These are phyloP conservation scores for Primulina tabacum DNA, from an alignment of 257 asterid genomes.

Conservation along the genomic window DNA sequence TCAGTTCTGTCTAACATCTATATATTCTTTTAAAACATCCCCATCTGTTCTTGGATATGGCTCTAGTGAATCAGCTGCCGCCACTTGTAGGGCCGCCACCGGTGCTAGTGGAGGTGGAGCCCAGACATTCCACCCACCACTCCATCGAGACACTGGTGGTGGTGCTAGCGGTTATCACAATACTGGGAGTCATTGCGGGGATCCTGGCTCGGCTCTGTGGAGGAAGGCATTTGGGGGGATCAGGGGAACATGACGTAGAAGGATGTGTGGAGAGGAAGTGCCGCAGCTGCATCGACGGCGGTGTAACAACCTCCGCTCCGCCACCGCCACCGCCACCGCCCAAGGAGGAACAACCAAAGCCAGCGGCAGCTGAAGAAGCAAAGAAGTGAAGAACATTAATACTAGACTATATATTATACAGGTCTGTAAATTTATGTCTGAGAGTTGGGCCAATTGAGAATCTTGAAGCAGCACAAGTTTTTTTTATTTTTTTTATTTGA, in stretches of 20 bases:
- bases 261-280: constrained; percentile 86
- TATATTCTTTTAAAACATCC: background rate
- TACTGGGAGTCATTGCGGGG: constrained; percentile 70
- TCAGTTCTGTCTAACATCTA: background rate
- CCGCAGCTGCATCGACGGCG: constrained; percentile 73
- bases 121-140: constrained; percentile 31
- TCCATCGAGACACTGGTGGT: constrained; percentile 80
- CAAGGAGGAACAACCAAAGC: constrained; percentile 43
- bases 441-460: background rate
- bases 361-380: constrained; percentile 26
- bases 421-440: background rate
- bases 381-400: constrained; percentile 6
- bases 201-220: constrained; percentile 75
- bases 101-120: constrained; percentile 29
- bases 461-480: background rate
- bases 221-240: constrained; percentile 60
- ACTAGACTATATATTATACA: background rate
- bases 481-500: too few species aligned
- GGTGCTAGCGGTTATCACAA: constrained; percentile 71
- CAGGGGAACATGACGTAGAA: constrained; percentile 73
- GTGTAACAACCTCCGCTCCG: constrained; percentile 30
- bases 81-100: constrained; percentile 67
- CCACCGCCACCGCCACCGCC: constrained; percentile 21
- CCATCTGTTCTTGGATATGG: constrained; percentile 13
- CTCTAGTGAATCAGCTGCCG: constrained; percentile 48